Conservation (phyloP, 1,284 basidiomycete genomes). For the Rhodotorula sp. region DNA sequence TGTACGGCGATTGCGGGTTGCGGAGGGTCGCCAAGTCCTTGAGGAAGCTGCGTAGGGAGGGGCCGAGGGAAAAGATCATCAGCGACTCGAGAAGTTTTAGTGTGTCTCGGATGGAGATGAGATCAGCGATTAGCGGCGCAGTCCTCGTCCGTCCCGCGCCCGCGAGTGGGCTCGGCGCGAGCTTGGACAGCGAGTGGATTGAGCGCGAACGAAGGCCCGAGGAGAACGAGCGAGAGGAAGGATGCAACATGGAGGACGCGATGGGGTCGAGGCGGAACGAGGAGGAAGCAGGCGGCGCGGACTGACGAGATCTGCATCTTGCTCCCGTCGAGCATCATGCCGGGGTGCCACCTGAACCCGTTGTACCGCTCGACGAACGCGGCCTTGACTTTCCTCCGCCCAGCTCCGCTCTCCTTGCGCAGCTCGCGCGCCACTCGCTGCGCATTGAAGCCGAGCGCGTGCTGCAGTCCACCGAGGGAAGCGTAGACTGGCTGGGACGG, state of each 20-base stretch:
- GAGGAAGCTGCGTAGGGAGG: slow-evolving; percentile 52
- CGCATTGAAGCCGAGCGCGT: slow-evolving; percentile 20
- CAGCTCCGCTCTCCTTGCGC: neutral
- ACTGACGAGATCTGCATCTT: slow-evolving; percentile 57
- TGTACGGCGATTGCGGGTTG: slow-evolving; percentile 59
- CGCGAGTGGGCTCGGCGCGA: too few species aligned
- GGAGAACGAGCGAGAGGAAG: neutral
- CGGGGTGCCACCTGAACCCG: slow-evolving; percentile 55
- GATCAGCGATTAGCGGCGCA: neutral
- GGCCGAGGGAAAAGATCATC: neutral
- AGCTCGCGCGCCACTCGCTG: neutral
- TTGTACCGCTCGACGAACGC: slow-evolving; percentile 57
- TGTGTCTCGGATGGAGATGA: too few species aligned
- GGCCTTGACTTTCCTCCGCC: slow-evolving; percentile 43
- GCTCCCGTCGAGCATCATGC: slow-evolving; percentile 58
- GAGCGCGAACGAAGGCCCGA: neutral
- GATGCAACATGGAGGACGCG: too few species aligned
- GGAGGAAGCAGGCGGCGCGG: neutral
- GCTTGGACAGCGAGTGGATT: too few species aligned
- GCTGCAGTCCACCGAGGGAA: slow-evolving; percentile 33
- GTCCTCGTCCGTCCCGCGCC: too few species aligned
- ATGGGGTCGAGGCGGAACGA: neutral
- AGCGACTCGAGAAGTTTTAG: neutral
- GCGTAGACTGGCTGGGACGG: slow-evolving; percentile 14
- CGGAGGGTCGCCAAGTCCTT: slow-evolving; percentile 62